phyloP scores from a whole-genome alignment of 805 yeast genomes.

The Zygotorulaspora florentina region DNA sequence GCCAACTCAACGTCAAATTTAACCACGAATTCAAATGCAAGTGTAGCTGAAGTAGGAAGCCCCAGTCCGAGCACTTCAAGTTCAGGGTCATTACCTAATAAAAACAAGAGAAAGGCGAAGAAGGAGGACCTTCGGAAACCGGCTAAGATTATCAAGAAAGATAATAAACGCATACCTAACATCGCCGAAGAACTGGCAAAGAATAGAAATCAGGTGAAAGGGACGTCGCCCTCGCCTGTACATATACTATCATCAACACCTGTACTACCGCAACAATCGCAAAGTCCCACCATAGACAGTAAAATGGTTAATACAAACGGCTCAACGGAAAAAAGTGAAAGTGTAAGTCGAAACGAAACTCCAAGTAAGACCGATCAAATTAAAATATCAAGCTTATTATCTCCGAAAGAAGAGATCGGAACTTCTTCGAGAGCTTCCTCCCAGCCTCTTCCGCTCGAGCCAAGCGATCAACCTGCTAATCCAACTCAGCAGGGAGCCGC shows the following conservation, averaged over 20 bases:
- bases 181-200: conserved; percentile 34
- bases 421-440: neutral
- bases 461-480: conserved; percentile 1
- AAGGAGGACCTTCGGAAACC: conserved; percentile 6
- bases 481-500: conserved; percentile 5
- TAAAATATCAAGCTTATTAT: conserved; percentile 21
- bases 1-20: neutral
- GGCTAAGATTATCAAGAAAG: conserved; percentile 9
- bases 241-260: conserved; percentile 13
- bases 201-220: conserved; percentile 26
- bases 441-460: neutral
- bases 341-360: conserved; percentile 2
- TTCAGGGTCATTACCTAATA: neutral
- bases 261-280: conserved; percentile 3
- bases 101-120: conserved; percentile 8
- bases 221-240: conserved; percentile 16
- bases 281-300: neutral
- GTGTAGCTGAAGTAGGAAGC: too few relatives aligned
- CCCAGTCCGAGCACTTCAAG: neutral
- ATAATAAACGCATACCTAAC: conserved; percentile 21
- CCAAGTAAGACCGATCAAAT: conserved; percentile 12
- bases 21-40: neutral
- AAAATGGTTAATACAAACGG: neutral
- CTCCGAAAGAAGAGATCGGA: conserved; percentile 7
- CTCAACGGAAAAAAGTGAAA: conserved; percentile 8